Evolutionary conservation across 2,329 filamentous ascomycete species (phyloP).

Genomic region (Periglandula ipomoeae): DNA sequence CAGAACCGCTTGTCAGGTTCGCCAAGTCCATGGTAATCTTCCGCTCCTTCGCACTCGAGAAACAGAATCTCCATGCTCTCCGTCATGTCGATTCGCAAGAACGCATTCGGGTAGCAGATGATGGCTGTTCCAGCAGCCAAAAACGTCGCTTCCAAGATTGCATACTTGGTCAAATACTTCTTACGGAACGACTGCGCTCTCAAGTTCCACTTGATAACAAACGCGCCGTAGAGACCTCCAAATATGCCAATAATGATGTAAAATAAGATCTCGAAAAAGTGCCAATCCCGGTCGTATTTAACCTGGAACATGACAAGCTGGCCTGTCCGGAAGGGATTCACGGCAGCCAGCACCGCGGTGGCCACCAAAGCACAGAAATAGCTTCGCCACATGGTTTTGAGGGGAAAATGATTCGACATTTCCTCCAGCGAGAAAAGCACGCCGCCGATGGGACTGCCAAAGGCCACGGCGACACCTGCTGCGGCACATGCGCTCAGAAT

Average conservation of each 20-base stretch:
- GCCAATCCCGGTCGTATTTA: slow-evolving; percentile 90
- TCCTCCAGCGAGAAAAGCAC: slow-evolving; percentile 96
- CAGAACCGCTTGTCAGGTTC: slow-evolving; percentile 64
- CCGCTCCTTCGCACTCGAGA: slow-evolving; percentile 78
- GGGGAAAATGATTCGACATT: slow-evolving; percentile 92
- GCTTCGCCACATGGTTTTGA: slow-evolving; percentile 96
- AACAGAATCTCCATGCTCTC: slow-evolving; percentile 99
- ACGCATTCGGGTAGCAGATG: slow-evolving; percentile 95
- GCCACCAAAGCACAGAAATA: slow-evolving; percentile 97
- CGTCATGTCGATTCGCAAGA: slow-evolving; percentile 95
- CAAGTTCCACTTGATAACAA: slow-evolving; percentile 97
- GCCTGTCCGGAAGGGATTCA: slow-evolving; percentile 96
- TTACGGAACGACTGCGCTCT: slow-evolving; percentile 87
- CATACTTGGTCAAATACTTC: slow-evolving; percentile 77
- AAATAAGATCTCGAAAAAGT: slow-evolving; percentile 93
- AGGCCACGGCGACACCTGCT: slow-evolving; percentile 90
- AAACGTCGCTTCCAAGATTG: slow-evolving; percentile 76
- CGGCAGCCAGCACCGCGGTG: slow-evolving; percentile 81
- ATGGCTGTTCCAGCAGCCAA: slow-evolving; percentile 77
- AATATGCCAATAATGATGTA: slow-evolving; percentile 89
- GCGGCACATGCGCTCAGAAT: slow-evolving; percentile 91
- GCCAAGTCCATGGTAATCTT: slow-evolving; percentile 86
- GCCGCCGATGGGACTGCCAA: slow-evolving; percentile 93
- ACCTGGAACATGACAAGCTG: slow-evolving; percentile 99
- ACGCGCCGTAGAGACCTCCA: slow-evolving; percentile 87